Percentiles rank a stretch among this genome's conserved stretches.
phyloP scores from a whole-genome alignment of 2,329 filamentous ascomycete genomes.

The Aspergillus japonicus region DNA sequence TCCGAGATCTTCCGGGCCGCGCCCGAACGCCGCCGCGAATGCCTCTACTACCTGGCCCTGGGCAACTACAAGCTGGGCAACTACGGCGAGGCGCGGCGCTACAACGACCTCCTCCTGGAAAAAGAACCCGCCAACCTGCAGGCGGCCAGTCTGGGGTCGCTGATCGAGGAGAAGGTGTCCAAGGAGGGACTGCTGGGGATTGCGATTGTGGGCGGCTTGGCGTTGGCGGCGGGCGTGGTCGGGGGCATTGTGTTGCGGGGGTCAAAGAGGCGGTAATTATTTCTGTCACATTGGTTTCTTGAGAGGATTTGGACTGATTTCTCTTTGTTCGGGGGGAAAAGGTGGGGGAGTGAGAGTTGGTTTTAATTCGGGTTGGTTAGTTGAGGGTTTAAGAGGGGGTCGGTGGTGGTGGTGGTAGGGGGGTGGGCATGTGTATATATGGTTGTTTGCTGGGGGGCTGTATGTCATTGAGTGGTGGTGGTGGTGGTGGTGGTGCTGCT shows the following conservation, averaged over 20 bases:
- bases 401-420: not conserved
- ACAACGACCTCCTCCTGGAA: slow-evolving; percentile 89
- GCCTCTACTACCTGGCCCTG: slow-evolving; percentile 94
- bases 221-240: slow-evolving; percentile 88
- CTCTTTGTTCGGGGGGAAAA: slow-evolving; percentile 3
- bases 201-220: slow-evolving; percentile 89
- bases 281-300: no score
- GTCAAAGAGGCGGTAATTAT: slow-evolving; percentile 57
- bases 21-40: slow-evolving; percentile 91
- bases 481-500: not conserved
- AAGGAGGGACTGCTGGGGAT: slow-evolving; percentile 93
- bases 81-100: slow-evolving; percentile 89
- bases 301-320: slow-evolving; percentile 2
- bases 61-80: slow-evolving; percentile 98
- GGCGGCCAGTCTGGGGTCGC: slow-evolving; percentile 75
- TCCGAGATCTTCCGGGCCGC: slow-evolving; percentile 95
- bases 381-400: not conserved
- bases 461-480: not conserved
- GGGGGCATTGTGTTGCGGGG: slow-evolving; percentile 83
- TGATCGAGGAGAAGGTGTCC: slow-evolving; percentile 95
- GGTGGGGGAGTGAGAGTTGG: not conserved
- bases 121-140: slow-evolving; percentile 91
- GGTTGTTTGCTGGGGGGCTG: not conserved
- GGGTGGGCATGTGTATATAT: slow-evolving; percentile 12
- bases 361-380: no score